Evolutionary conservation across 1,284 basidiomycete species (phyloP).

Genomic region (Trichosporon sp.): DNA sequence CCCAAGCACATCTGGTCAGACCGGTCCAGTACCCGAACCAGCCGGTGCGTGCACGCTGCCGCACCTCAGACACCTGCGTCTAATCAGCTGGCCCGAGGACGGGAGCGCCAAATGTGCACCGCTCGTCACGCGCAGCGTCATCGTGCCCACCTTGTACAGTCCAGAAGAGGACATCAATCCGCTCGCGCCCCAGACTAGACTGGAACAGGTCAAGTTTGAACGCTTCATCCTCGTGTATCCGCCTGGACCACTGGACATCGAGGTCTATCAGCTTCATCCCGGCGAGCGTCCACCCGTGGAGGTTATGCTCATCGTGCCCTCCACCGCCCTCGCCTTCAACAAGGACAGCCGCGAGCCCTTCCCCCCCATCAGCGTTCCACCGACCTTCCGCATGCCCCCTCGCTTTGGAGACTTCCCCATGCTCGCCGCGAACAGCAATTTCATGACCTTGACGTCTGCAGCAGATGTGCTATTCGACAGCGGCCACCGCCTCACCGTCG

Average conservation of each 20-base stretch:
- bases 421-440: background rate
- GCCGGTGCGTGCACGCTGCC: background rate
- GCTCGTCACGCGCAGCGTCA: background rate
- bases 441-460: background rate
- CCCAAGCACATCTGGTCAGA: too few species aligned
- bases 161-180: background rate
- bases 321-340: background rate
- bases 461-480: background rate
- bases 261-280: background rate
- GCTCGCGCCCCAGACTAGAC: background rate
- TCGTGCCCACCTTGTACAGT: background rate
- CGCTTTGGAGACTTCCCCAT: background rate
- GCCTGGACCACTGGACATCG: background rate
- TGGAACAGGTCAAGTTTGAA: background rate
- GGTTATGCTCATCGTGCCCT: background rate
- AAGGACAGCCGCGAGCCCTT: too few species aligned
- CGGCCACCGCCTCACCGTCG: background rate
- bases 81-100: background rate
- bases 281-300: background rate
- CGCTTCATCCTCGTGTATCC: background rate
- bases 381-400: too few species aligned
- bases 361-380: too few species aligned
- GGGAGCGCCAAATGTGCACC: background rate
- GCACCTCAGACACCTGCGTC: background rate
- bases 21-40: background rate